phyloP scores from a whole-genome alignment of 2,329 filamentous ascomycete species.

The Colletotrichum agaves region DNA sequence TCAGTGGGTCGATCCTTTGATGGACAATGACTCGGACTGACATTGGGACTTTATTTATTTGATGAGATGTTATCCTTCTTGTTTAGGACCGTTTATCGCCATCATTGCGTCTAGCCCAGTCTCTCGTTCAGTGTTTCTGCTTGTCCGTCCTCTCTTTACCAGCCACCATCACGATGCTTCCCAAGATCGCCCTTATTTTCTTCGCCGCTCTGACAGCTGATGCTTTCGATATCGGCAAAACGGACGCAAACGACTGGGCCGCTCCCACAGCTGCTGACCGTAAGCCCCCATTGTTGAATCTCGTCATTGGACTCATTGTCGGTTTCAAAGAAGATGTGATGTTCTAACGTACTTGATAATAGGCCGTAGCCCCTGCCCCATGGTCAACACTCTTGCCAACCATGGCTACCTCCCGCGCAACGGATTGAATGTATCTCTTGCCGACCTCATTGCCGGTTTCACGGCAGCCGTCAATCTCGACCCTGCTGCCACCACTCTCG shows the following conservation, averaged over 20 bases:
- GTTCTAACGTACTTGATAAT: not conserved
- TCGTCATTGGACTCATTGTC: too few species aligned
- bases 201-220: slow-evolving; percentile 19
- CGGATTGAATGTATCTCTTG: slow-evolving; percentile 36
- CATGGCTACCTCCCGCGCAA: slow-evolving; percentile 40
- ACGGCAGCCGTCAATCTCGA: slow-evolving; percentile 37
- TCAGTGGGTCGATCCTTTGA: slow-evolving; percentile 1
- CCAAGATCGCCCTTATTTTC: slow-evolving; percentile 10
- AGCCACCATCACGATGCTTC: slow-evolving; percentile 10
- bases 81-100: not conserved
- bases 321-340: too few species aligned
- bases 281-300: not conserved
- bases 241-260: slow-evolving; percentile 24
- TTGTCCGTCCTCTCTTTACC: not conserved
- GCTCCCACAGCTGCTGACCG: slow-evolving; percentile 29
- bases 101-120: not conserved
- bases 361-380: slow-evolving; percentile 41
- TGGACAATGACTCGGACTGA: not conserved
- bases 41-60: not conserved
- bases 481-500: slow-evolving; percentile 35
- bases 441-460: slow-evolving; percentile 36
- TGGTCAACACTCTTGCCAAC: slow-evolving; percentile 42
- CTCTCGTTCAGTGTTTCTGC: not conserved
- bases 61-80: not conserved
- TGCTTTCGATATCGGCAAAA: slow-evolving; percentile 19